These are phyloP conservation scores for Penicillium diatomitis DNA, from an alignment of 495 filamentous ascomycete species.

Conservation along the genomic window DNA sequence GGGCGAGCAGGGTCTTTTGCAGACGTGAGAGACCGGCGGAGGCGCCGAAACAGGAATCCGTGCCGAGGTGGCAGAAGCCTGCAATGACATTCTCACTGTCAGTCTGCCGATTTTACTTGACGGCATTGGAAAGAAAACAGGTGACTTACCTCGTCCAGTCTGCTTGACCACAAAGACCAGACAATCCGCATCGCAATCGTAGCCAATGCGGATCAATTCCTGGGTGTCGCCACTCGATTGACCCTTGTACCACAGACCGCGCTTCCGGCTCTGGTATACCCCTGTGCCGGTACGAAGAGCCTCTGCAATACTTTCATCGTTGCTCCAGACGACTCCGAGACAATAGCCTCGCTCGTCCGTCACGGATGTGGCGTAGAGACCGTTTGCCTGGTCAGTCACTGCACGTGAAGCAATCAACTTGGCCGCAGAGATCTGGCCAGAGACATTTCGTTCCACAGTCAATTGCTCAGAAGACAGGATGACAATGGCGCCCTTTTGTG, in stretches of 20 bases:
- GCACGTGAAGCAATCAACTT: constrained; percentile 59
- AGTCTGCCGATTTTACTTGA: constrained; percentile 3
- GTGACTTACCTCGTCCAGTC: constrained; percentile 55
- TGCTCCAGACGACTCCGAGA: constrained; percentile 89
- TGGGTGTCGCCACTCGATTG: constrained; percentile 89
- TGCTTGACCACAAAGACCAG: constrained; percentile 83
- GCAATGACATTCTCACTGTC: constrained; percentile 12
- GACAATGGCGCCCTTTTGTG: constrained; percentile 57
- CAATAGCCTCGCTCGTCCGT: constrained; percentile 79
- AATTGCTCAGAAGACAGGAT: constrained; percentile 64
- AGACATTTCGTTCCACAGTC: constrained; percentile 52
- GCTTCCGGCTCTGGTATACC: constrained; percentile 91
- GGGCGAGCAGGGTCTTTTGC: constrained; percentile 70
- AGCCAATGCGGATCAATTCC: constrained; percentile 70
- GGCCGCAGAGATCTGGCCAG: constrained; percentile 54
- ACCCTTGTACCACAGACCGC: constrained; percentile 94
- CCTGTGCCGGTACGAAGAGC: constrained; percentile 80
- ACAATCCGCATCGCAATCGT: constrained; percentile 91
- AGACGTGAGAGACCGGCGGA: constrained; percentile 73
- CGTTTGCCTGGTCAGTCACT: constrained; percentile 74
- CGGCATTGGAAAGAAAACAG: neutral
- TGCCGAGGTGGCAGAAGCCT: constrained; percentile 94
- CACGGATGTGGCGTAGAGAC: constrained; percentile 78
- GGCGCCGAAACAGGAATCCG: constrained; percentile 82
- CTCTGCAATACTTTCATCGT: constrained; percentile 76